Percentiles rank a stretch among this genome's conserved stretches.
Conservation (phyloP, 129 eudicot genomes). For the Lonicera japonica region DNA sequence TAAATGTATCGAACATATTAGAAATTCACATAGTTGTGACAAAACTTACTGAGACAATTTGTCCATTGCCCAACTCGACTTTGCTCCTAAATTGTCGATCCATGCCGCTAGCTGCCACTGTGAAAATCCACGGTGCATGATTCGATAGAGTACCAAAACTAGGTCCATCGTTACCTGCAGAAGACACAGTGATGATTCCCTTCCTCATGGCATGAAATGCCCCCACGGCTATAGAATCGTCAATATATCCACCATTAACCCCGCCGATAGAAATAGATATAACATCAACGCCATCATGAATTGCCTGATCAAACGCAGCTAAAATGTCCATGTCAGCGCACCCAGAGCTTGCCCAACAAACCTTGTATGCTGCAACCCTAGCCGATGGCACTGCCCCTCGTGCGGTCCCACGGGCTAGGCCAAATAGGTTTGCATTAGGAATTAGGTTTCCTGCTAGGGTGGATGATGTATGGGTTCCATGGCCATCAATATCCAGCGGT, state of each 20-base stretch:
- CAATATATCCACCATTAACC: no score
- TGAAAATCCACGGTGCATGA: constrained; percentile 88
- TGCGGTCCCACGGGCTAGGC: constrained; percentile 36
- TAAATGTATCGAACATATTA: no score
- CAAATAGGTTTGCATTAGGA: constrained; percentile 27
- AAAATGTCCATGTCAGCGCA: constrained; percentile 44
- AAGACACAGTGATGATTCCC: constrained; percentile 76
- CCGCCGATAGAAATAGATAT: constrained; percentile 39
- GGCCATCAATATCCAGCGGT: constrained; percentile 18
- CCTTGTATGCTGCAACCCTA: constrained; percentile 50
- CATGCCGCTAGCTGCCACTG: constrained; percentile 84
- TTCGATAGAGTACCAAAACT: constrained; percentile 39
- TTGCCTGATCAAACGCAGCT: constrained; percentile 56
- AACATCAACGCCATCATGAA: constrained; percentile 47
- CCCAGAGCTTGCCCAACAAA: constrained; percentile 47
- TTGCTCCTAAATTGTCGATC: constrained; percentile 68
- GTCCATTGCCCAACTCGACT: constrained; percentile 60
- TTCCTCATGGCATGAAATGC: constrained; percentile 78
- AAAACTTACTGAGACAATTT: constrained; percentile 38
- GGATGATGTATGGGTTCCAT: constrained; percentile 65
- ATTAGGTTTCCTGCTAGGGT: constrained; percentile 37
- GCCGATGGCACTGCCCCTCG: constrained; percentile 50
- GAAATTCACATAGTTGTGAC: no score
- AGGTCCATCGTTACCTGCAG: constrained; percentile 92
- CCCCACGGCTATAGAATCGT: constrained; percentile 51